Conservation (phyloP, 352 stramenopile genomes). For the Elongisporangium anandrum region DNA sequence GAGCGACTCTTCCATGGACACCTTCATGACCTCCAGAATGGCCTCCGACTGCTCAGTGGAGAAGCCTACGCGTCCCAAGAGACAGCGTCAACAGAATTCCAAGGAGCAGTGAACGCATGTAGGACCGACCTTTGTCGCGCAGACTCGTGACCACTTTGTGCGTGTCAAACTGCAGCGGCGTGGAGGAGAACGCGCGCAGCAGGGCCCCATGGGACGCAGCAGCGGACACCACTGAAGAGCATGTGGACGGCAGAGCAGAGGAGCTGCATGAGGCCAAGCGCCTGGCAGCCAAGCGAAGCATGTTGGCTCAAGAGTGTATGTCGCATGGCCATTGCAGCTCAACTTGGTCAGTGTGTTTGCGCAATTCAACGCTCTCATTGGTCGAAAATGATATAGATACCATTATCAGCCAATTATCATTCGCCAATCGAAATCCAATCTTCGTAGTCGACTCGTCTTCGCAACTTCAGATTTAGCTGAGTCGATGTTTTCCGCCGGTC, state of each 20-base stretch:
- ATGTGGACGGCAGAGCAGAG: background rate
- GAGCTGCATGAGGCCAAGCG: background rate
- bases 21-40: slow-evolving; percentile 81
- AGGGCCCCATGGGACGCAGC: background rate
- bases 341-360: background rate
- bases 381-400: background rate
- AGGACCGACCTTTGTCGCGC: slow-evolving; percentile 52
- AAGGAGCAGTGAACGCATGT: background rate
- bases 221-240: background rate
- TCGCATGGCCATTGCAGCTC: background rate
- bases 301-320: background rate
- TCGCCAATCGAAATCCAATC: background rate
- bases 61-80: slow-evolving; percentile 40
- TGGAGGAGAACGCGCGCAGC: slow-evolving; percentile 8
- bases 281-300: slow-evolving; percentile 1
- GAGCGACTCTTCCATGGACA: slow-evolving; percentile 74
- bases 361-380: background rate
- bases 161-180: slow-evolving; percentile 29
- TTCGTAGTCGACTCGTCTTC: background rate
- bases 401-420: background rate
- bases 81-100: background rate
- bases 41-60: slow-evolving; percentile 58
- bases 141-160: slow-evolving; percentile 77
- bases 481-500: background rate
- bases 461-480: background rate